Percentiles rank a stretch among this genome's conserved stretches.
Conservation (phyloP, 2,329 filamentous ascomycete genomes). For the Paecilomyces fulvus region DNA sequence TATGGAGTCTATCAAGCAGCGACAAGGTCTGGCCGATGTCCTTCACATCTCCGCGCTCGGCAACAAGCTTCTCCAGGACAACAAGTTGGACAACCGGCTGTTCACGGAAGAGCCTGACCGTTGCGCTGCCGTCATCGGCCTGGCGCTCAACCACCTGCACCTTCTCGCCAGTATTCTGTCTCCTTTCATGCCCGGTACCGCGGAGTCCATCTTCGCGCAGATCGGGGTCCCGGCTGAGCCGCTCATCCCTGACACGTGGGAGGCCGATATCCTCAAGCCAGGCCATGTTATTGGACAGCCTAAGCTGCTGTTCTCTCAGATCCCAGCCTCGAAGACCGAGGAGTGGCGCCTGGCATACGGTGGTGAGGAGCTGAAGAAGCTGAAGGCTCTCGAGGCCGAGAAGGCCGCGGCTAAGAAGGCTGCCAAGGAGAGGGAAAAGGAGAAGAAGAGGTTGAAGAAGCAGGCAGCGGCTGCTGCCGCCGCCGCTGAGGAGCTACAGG, state of each 20-base stretch:
- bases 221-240: constrained; percentile 52
- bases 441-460: constrained; percentile 39
- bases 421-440: constrained; percentile 35
- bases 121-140: constrained; percentile 58
- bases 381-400: constrained; percentile 54
- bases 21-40: constrained; percentile 45
- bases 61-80: constrained; percentile 52
- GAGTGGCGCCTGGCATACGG: constrained; percentile 75
- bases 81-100: constrained; percentile 54
- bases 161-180: constrained; percentile 70
- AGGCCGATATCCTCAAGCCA: constrained; percentile 49
- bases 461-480: constrained; percentile 14
- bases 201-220: constrained; percentile 67
- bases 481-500: not conserved
- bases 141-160: constrained; percentile 76
- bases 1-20: constrained; percentile 53
- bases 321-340: constrained; percentile 70
- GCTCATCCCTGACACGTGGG: constrained; percentile 59
- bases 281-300: constrained; percentile 77
- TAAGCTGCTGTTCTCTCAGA: constrained; percentile 71
- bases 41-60: constrained; percentile 51
- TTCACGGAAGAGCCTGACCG: constrained; percentile 51
- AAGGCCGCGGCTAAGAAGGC: constrained; percentile 34
- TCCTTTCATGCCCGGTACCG: constrained; percentile 79
- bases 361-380: constrained; percentile 58